Base-by-base conservation (phyloP, 2,329 filamentous ascomycete genomes). In the Purpureocillium lavendulum region DNA sequence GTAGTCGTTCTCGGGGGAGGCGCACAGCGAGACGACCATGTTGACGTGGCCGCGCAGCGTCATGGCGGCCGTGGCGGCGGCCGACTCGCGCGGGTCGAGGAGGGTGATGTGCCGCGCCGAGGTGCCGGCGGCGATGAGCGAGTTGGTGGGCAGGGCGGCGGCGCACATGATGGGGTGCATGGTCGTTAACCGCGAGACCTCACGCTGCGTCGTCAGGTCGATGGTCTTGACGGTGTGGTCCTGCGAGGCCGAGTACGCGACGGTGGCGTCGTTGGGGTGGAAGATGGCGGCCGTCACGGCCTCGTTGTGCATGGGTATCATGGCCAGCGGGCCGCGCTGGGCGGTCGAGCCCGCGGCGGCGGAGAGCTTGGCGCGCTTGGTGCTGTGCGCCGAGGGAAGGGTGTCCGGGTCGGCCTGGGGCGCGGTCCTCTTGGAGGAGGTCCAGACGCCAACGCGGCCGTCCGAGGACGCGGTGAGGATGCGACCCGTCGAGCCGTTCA, bases 221-320 rank as follows among this genome's bases (percentile, higher is more conserved):
- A 94, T 84, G 0, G 92, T 97, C 47, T 83, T 82, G 50, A 97
- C 70, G 1, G 85, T 85, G 69, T 95, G 89, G 66, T 98, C 94
- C 66, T 86, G 84, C 14, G 88, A 94, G 16, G 82, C 80, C 1
- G 87, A 90, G 70, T 98, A 97, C 35, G 85, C 90, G 31, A 96
- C 87, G 12, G 87, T 95, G 10, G 80, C 65, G 62, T 97, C 90
- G 39, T 78, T 73, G 4, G 82, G 82, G 62, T 94, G 87, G 68
- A 98, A 97, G 35, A 87, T 73, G 30, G 83, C 84, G 39, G 82
- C 84, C 1, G 85, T 86, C 33, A 89, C 87, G 33, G 84, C 75
- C 10, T 80, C 74, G 40, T 77, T 76, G 71, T 96, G 83, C 39
- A 79, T 76, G 13, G 75, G 66, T 42, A 95, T 73, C 39, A 94